A percentile compares a stretch with the other conserved stretches of the same genome.
Evolutionary conservation across 768 basidiomycete species (phyloP).

Genomic region (Mycena floridula): DNA sequence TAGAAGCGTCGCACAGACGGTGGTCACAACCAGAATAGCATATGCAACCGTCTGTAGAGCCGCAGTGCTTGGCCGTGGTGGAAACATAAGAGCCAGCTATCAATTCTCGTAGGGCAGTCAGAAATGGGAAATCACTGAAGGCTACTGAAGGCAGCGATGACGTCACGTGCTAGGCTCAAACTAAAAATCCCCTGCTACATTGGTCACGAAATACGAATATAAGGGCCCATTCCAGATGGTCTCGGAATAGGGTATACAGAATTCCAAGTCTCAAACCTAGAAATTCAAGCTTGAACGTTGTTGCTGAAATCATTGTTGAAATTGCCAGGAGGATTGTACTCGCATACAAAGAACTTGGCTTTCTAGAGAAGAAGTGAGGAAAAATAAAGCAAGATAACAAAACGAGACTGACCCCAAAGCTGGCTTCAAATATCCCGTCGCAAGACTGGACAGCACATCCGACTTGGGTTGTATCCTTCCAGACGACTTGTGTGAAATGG

Average conservation of each 20-base stretch:
- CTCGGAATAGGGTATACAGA: too few relatives aligned
- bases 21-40: constrained; percentile 41
- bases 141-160: too few relatives aligned
- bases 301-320: too few relatives aligned
- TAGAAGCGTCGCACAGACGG: constrained; percentile 49
- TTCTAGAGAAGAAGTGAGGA: constrained; percentile 25
- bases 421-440: constrained; percentile 49
- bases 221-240: too few relatives aligned
- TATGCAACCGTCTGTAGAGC: too few relatives aligned
- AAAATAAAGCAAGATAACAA: background rate
- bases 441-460: constrained; percentile 58
- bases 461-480: constrained; percentile 59
- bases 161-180: too few relatives aligned
- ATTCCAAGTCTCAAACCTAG: too few relatives aligned
- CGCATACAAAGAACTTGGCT: constrained; percentile 62
- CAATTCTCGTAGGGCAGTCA: background rate
- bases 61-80: constrained; percentile 40
- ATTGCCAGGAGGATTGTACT: constrained; percentile 62
- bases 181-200: too few relatives aligned
- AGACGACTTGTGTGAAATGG: constrained; percentile 75
- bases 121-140: background rate
- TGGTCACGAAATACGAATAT: too few relatives aligned
- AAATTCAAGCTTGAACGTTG: constrained; percentile 37
- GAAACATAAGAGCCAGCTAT: constrained; percentile 39
- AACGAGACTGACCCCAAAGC: constrained; percentile 41